Conservation (phyloP, 2,329 filamentous ascomycete genomes). For the Emergomyces orientalis region DNA sequence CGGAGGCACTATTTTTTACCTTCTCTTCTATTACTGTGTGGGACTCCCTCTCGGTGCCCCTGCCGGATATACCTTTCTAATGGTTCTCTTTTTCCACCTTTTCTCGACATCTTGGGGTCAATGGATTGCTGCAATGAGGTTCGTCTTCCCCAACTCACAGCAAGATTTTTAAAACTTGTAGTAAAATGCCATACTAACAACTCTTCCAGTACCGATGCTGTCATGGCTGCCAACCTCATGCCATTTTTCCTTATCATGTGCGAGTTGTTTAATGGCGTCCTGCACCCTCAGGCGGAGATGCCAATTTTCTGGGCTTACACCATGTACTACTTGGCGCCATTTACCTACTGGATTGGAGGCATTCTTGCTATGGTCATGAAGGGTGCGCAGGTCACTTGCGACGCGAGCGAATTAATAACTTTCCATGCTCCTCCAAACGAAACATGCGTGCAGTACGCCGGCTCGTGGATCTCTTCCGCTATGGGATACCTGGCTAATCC, state of each 20-base stretch:
- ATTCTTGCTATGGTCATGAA: conserved; percentile 70
- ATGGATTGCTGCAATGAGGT: conserved; percentile 63
- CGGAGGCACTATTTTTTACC: conserved; percentile 54
- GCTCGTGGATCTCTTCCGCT: conserved; percentile 54
- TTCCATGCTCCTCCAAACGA: conserved; percentile 59
- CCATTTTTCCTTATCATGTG: conserved; percentile 78
- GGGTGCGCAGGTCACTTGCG: conserved; percentile 53
- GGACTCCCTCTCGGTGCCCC: conserved; percentile 56
- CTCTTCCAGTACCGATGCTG: conserved; percentile 39
- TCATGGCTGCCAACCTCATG: conserved; percentile 69
- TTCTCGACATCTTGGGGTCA: conserved; percentile 65
- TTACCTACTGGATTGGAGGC: conserved; percentile 71
- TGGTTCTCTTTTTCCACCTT: conserved; percentile 63
- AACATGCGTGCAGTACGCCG: conserved; percentile 66
- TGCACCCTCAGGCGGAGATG: conserved; percentile 68
- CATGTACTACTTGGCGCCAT: conserved; percentile 76
- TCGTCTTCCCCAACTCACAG: conserved; percentile 36
- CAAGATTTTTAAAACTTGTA: neutral
- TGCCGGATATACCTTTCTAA: conserved; percentile 62
- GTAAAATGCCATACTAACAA: conserved; percentile 3
- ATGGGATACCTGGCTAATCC: conserved; percentile 59
- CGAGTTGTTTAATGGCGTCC: conserved; percentile 77
- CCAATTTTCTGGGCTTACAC: conserved; percentile 68
- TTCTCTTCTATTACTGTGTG: conserved; percentile 62
- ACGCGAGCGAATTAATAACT: conserved; percentile 51